Percentiles rank a stretch among this genome's conserved stretches.
phyloP scores from a whole-genome alignment of 176 grass and related monocot species.

The Oryza nivara region DNA sequence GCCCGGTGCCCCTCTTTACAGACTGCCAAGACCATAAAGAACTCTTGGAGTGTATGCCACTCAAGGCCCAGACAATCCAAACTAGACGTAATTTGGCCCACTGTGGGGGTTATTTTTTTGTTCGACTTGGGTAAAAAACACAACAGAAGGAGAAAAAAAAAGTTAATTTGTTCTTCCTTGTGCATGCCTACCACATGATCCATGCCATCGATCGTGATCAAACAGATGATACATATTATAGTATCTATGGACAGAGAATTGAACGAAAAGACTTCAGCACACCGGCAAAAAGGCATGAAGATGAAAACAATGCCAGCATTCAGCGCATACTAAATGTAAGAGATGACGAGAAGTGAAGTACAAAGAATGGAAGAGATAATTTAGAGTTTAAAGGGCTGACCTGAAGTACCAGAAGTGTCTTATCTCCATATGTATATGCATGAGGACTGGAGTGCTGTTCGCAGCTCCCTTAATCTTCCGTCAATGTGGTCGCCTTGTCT shows the following conservation, averaged over 20 bases:
- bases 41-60: slow-evolving; percentile 60
- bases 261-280: not conserved
- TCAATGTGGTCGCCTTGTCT: slow-evolving; percentile 34
- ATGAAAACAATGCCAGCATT: slow-evolving; percentile 31
- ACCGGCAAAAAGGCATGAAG: slow-evolving; percentile 33
- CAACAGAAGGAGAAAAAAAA: not conserved
- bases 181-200: not conserved
- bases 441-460: not conserved
- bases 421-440: not conserved
- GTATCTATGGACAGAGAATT: slow-evolving; percentile 12
- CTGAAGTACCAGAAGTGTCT: slow-evolving; percentile 44
- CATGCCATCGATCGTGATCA: slow-evolving; percentile 27
- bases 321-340: slow-evolving; percentile 29
- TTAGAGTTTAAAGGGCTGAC: slow-evolving; percentile 65
- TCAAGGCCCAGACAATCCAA: slow-evolving; percentile 58
- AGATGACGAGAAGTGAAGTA: slow-evolving; percentile 29
- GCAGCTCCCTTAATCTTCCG: not conserved
- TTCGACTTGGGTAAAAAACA: slow-evolving; percentile 38
- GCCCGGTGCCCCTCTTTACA: slow-evolving; percentile 50
- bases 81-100: slow-evolving; percentile 55
- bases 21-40: slow-evolving; percentile 69
- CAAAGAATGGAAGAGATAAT: slow-evolving; percentile 5
- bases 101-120: slow-evolving; percentile 39
- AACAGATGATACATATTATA: slow-evolving; percentile 19
- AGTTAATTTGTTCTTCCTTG: not conserved